phyloP scores from a whole-genome alignment of 1,284 basidiomycete species.

The Kalmanozyma brasiliensis region DNA sequence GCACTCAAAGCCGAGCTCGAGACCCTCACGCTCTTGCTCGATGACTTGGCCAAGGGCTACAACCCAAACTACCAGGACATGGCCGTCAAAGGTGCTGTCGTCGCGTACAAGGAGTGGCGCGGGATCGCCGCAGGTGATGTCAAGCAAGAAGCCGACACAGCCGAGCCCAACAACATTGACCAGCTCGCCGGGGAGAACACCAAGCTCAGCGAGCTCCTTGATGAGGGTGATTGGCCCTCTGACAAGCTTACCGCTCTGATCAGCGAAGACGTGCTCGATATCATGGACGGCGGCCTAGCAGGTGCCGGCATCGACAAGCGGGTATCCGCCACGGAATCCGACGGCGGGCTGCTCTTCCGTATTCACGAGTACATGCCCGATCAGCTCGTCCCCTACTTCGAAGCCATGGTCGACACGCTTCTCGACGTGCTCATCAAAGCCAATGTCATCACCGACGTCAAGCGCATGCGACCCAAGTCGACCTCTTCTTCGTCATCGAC shows the following conservation, averaged over 20 bases:
- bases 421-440: slow-evolving; percentile 76
- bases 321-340: slow-evolving; percentile 15
- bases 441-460: slow-evolving; percentile 72
- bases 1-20: slow-evolving; percentile 80
- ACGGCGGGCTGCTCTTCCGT: slow-evolving; percentile 73
- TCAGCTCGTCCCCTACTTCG: slow-evolving; percentile 79
- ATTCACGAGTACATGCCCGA: slow-evolving; percentile 88
- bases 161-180: slow-evolving; percentile 22
- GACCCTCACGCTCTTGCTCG: slow-evolving; percentile 84
- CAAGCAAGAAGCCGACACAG: slow-evolving; percentile 13
- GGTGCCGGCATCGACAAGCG: slow-evolving; percentile 19
- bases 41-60: slow-evolving; percentile 81
- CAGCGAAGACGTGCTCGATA: slow-evolving; percentile 65
- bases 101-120: slow-evolving; percentile 85
- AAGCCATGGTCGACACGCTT: slow-evolving; percentile 76
- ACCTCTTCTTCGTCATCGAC: slow-evolving; percentile 1
- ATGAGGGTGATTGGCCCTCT: slow-evolving; percentile 67
- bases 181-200: slow-evolving; percentile 27
- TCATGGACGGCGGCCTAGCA: slow-evolving; percentile 66
- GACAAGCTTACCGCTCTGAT: slow-evolving; percentile 77
- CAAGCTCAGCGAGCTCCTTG: slow-evolving; percentile 41
- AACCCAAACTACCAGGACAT: slow-evolving; percentile 99
- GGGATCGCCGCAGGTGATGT: slow-evolving; percentile 49
- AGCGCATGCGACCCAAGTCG: slow-evolving; percentile 39
- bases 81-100: slow-evolving; percentile 95